Percentiles rank a stretch among this genome's conserved stretches.
Conservation (phyloP, 2,329 filamentous ascomycete genomes). For the Cyphellophora attinorum region DNA sequence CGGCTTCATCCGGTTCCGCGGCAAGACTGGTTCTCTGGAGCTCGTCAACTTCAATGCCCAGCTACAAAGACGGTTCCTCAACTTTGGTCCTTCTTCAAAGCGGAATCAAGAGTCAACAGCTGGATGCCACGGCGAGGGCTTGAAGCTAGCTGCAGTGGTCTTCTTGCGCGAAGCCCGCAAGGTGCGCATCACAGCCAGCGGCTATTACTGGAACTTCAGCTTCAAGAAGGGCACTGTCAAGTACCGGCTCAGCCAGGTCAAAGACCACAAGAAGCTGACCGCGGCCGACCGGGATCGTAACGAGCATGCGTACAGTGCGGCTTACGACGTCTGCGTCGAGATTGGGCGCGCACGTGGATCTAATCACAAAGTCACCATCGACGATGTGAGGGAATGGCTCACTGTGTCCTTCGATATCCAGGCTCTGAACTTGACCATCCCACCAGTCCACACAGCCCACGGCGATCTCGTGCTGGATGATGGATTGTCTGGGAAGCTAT, state of each 20-base stretch:
- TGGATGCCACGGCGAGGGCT: background rate
- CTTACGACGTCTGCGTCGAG: background rate
- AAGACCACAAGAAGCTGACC: background rate
- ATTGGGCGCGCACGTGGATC: too few species aligned
- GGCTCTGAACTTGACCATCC: background rate
- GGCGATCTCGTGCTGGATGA: background rate
- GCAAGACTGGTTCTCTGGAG: background rate
- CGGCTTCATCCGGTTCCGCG: background rate
- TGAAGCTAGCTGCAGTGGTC: background rate
- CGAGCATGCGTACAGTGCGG: background rate
- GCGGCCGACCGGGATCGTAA: background rate
- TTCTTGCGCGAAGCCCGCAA: background rate
- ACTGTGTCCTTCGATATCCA: background rate
- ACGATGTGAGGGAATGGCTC: background rate
- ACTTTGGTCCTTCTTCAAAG: background rate
- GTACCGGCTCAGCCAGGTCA: background rate
- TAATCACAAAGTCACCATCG: background rate
- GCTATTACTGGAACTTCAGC: background rate
- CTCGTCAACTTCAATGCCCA: background rate
- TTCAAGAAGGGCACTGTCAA: background rate
- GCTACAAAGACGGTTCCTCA: background rate
- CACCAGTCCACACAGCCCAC: background rate
- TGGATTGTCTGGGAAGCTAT: background rate
- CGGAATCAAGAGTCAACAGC: background rate
- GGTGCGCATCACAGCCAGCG: background rate